Evolutionary conservation across 163 green algal genomes (phyloP), one percentile per base, ranked within the genome.

Genomic region (Chlamydomonas reinhardtii): DNA sequence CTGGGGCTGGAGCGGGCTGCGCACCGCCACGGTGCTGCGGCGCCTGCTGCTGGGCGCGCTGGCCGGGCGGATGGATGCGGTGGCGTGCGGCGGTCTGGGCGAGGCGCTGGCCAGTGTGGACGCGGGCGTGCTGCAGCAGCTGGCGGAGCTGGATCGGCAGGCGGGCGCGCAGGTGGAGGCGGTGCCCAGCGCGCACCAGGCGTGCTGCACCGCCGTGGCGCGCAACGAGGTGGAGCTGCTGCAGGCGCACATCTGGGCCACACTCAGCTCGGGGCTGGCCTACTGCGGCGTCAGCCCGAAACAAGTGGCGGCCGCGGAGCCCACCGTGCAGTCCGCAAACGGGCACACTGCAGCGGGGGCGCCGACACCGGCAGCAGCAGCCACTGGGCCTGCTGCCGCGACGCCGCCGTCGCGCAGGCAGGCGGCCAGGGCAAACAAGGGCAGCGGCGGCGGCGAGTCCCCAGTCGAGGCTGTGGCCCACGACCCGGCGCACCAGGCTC

Each of bases 1-100:
- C 32, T 85, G 79, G 70, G 80, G 25, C 6, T 86, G 80, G 80
- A 39, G 48, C 48, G 80, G 80, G 68, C 80, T 86, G 32, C 80
- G 80, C 69, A 65, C 29, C 69, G 70, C 66, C 32, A 65, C 69
- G 35, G 69, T 59, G 56, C 37, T 86, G 29, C 70, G 80, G 54
- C 80, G 80, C 5, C 22, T 86, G 70, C 70, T 71, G 27, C 6
- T 61, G 56, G 64, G 56, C 25, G 70, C 48, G 31, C 27, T 37
- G 52, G 66, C 70, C 11, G 15, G 52, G 25, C 35, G 52, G 16
- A 37, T 59, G 6, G 48, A 56, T 14, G 48, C 48, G 48, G 48
- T 14, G 48, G 48, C 48, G 48, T 17, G 11, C 12, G 48, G 48
- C 14, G 48, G 48, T 9, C 48, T 56, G 48, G 48, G 48, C 48